Evolutionary conservation across 2,329 filamentous ascomycete species (phyloP), one percentile per base, ranked within the genome.

Genomic region (Nothophoma quercina): DNA sequence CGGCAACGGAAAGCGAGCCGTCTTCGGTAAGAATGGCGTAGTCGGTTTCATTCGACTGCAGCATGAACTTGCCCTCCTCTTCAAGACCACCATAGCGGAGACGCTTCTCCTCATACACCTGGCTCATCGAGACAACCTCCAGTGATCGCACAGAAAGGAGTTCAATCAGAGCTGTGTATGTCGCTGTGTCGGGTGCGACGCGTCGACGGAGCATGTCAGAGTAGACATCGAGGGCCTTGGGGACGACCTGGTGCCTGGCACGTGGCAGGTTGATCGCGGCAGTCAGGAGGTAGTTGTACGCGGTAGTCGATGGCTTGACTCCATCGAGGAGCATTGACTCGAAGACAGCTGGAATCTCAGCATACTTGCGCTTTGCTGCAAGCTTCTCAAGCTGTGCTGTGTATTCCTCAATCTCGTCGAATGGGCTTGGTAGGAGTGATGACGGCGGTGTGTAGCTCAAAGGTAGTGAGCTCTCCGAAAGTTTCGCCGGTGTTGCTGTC

Each of bases 211-310:
- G 86, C 95, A 99, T 98, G 72, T 98, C 93, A 13, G 92, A 89
- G 74, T 98, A 99, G 44, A 99, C 90, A 77, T 96, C 93, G 44
- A 98, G 83, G 5, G 91, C 92, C 78, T 96, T 96, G 56, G 91
- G 88, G 12, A 96, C 90, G 44, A 95, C 86, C 77, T 96, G 89
- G 46, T 89, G 88, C 74, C 88, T 89, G 73, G 90, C 88, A 19
- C 82, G 81, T 7, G 93, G 90, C 15, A 97, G 83, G 63, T 91
- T 84, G 56, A 97, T 91, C 12, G 92, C 92, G 5, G 95, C 91
- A 65, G 88, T 83, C 34, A 99, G 80, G 35, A 99, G 82, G 41
- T 91, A 90, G 72, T 97, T 97, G 81, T 99, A 99, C n/a, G 93
- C 89, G 38, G 86, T 82, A 39, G 91, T 86, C 6, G 89, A 90